Evolutionary conservation across 2,329 filamentous ascomycete genomes (phyloP).

Genomic region (Aureobasidium sp.): DNA sequence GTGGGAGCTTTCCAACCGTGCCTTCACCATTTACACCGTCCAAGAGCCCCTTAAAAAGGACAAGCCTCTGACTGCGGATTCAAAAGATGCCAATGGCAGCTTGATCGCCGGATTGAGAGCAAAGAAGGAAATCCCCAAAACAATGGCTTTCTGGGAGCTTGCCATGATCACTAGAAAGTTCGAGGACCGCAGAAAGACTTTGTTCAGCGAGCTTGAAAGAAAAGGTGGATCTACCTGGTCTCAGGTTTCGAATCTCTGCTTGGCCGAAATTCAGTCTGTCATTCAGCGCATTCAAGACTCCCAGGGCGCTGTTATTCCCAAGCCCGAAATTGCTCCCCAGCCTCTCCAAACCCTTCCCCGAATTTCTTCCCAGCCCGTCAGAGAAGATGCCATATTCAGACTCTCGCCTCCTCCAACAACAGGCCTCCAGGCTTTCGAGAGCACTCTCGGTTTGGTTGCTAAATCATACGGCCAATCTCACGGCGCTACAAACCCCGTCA

Average conservation of each 20-base stretch:
- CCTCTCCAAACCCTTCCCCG: conserved; percentile 8
- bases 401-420: conserved; percentile 27
- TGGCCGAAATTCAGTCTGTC: conserved; percentile 62
- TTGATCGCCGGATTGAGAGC: conserved; percentile 75
- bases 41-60: conserved; percentile 76
- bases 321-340: conserved; percentile 19
- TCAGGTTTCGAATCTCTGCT: conserved; percentile 64
- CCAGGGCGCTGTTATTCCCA: conserved; percentile 15
- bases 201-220: conserved; percentile 83
- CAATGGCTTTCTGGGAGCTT: conserved; percentile 89
- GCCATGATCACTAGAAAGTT: conserved; percentile 70
- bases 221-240: conserved; percentile 71
- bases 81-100: conserved; percentile 77
- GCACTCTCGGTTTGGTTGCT: conserved; percentile 38
- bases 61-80: conserved; percentile 74
- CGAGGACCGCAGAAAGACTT: conserved; percentile 66
- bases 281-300: conserved; percentile 57
- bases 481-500: conserved; percentile 31
- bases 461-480: conserved; percentile 44
- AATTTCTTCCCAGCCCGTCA: conserved; percentile 34
- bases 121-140: conserved; percentile 71
- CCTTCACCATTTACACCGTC: conserved; percentile 74
- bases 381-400: conserved; percentile 42
- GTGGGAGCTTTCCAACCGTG: conserved; percentile 69
- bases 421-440: conserved; percentile 32